phyloP scores from a whole-genome alignment of 441 rosid species.

The Pelargonium citronellum region DNA sequence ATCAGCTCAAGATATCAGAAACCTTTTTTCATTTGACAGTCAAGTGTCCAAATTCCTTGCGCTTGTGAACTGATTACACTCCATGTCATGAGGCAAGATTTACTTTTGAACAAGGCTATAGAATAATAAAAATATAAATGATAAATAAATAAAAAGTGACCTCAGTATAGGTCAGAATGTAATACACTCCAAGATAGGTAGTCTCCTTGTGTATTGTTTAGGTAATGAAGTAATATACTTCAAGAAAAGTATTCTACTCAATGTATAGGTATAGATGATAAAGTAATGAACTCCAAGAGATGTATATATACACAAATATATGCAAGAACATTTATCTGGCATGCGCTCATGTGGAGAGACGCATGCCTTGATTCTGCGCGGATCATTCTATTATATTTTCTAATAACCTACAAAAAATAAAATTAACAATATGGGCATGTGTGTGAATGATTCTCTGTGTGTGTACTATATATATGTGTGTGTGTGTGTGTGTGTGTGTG shows the following conservation, averaged over 20 bases:
- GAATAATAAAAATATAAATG: not conserved
- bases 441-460: too few species aligned
- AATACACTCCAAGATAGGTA: too few species aligned
- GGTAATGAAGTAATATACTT: too few species aligned
- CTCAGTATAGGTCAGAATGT: not conserved
- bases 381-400: not conserved
- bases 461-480: too few species aligned
- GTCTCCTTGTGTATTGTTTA: too few species aligned
- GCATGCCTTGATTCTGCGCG: not conserved
- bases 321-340: not conserved
- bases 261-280: too few species aligned
- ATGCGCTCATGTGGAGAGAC: not conserved
- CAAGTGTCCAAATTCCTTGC: not conserved
- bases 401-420: not conserved
- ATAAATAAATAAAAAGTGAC: not conserved
- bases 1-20: not conserved
- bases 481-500: too few species aligned
- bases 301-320: not conserved
- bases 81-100: not conserved
- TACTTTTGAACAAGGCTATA: not conserved
- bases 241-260: too few species aligned
- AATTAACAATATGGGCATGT: too few species aligned
- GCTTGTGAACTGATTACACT: not conserved
- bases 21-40: not conserved
- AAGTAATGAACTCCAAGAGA: not conserved